Percentiles rank a stretch among this genome's conserved stretches.
Conservation (phyloP, 495 filamentous ascomycete genomes). For the Hypoxylon subgilvum region DNA sequence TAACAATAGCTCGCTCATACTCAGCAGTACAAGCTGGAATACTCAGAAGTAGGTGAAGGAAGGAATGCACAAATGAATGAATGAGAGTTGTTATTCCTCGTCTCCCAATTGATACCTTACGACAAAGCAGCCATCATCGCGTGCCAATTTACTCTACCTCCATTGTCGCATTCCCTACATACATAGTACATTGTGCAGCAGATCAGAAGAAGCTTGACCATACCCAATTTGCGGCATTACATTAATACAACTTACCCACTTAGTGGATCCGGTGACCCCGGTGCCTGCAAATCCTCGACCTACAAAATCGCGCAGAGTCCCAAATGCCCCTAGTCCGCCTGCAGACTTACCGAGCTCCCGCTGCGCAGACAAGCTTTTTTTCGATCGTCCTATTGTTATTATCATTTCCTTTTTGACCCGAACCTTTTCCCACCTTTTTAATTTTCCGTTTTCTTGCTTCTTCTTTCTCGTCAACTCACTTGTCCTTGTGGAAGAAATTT, state of each 20-base stretch:
- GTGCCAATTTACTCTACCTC: slow-evolving; percentile 23
- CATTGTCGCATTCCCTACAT: slow-evolving; percentile 36
- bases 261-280: slow-evolving; percentile 40
- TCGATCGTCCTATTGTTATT: slow-evolving; percentile 38
- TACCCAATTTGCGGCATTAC: slow-evolving; percentile 39
- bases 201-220: slow-evolving; percentile 32
- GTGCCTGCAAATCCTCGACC: slow-evolving; percentile 32
- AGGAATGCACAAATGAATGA: too few species aligned
- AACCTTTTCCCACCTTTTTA: slow-evolving; percentile 34
- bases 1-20: too few species aligned
- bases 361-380: slow-evolving; percentile 39
- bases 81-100: too few species aligned
- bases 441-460: slow-evolving; percentile 24
- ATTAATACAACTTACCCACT: slow-evolving; percentile 37
- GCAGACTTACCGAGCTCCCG: slow-evolving; percentile 35
- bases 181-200: too few species aligned
- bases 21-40: too few species aligned
- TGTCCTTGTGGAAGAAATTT: slow-evolving; percentile 40
- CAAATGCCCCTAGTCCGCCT: slow-evolving; percentile 21
- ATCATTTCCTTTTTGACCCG: slow-evolving; percentile 42
- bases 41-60: slow-evolving; percentile 4
- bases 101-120: slow-evolving; percentile 13
- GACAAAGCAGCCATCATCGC: slow-evolving; percentile 3
- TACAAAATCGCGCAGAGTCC: slow-evolving; percentile 46
- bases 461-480: slow-evolving; percentile 40